Percentiles rank a stretch among this genome's conserved stretches.
phyloP scores from a whole-genome alignment of 2,329 filamentous ascomycete species.

The Paraconiothyrium sp. region DNA sequence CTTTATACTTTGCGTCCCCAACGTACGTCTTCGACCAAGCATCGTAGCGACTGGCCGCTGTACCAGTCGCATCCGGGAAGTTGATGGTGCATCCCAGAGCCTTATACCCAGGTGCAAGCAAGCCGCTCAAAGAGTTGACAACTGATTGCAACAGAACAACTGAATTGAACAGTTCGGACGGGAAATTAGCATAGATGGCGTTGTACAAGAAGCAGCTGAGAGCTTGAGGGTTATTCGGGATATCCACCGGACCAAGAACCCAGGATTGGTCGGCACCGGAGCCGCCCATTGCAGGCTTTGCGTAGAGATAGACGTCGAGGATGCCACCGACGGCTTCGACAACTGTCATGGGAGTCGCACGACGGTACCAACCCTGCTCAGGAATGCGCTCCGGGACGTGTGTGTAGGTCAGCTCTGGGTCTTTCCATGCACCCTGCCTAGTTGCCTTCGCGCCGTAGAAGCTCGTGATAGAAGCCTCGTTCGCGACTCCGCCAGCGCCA shows the following conservation, averaged over 20 bases:
- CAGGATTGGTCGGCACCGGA: constrained; percentile 27
- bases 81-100: constrained; percentile 26
- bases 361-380: constrained; percentile 33
- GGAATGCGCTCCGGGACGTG: constrained; percentile 34
- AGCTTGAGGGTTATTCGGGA: constrained; percentile 28
- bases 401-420: constrained; percentile 27
- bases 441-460: constrained; percentile 34
- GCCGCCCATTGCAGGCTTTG: constrained; percentile 26
- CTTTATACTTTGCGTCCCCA: constrained; percentile 26
- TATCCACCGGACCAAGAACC: constrained; percentile 23
- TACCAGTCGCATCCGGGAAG: constrained; percentile 25
- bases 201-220: constrained; percentile 32
- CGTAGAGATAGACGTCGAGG: constrained; percentile 30
- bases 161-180: constrained; percentile 27
- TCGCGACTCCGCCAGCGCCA: constrained; percentile 32
- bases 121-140: constrained; percentile 22
- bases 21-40: constrained; percentile 22
- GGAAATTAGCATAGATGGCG: constrained; percentile 30
- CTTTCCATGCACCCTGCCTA: constrained; percentile 18
- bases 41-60: constrained; percentile 14
- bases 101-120: constrained; percentile 25
- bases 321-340: constrained; percentile 29
- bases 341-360: constrained; percentile 30
- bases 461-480: constrained; percentile 34
- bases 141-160: constrained; percentile 18